phyloP scores from a whole-genome alignment of 1,284 basidiomycete species.

The Athelia sp. region DNA sequence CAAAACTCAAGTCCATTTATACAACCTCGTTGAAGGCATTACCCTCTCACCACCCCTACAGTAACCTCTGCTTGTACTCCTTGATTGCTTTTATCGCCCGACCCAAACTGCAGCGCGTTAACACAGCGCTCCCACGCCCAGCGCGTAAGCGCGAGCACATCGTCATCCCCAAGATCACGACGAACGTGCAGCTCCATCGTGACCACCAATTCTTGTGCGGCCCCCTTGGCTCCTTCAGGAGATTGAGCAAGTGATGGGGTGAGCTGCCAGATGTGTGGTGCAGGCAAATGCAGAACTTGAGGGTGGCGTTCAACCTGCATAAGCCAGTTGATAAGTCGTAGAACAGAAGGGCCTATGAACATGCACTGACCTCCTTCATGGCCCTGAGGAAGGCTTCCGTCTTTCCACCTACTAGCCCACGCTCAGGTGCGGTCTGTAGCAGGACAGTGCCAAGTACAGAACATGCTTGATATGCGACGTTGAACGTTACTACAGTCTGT shows the following conservation, averaged over 20 bases:
- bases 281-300: slow-evolving; percentile 70
- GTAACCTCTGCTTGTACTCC: slow-evolving; percentile 38
- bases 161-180: slow-evolving; percentile 63
- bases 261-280: slow-evolving; percentile 85
- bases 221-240: neutral
- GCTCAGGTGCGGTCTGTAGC: slow-evolving; percentile 78
- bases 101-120: slow-evolving; percentile 30
- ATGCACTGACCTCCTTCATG: slow-evolving; percentile 65
- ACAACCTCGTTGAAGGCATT: neutral
- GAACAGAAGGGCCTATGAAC: slow-evolving; percentile 4
- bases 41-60: slow-evolving; percentile 40
- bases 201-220: slow-evolving; percentile 57
- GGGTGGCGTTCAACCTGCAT: slow-evolving; percentile 73
- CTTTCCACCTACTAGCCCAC: slow-evolving; percentile 52
- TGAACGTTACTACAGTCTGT: slow-evolving; percentile 73
- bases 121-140: slow-evolving; percentile 69
- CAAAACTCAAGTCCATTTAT: no score
- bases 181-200: slow-evolving; percentile 78
- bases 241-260: slow-evolving; percentile 33
- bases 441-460: slow-evolving; percentile 77
- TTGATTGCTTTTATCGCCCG: slow-evolving; percentile 19
- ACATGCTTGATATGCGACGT: slow-evolving; percentile 77
- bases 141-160: slow-evolving; percentile 65
- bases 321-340: slow-evolving; percentile 3
- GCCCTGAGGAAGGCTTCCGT: slow-evolving; percentile 77